These are phyloP conservation scores for Graphilbum fragrans DNA, from an alignment of 2,329 filamentous ascomycete genomes.

Conservation along the genomic window DNA sequence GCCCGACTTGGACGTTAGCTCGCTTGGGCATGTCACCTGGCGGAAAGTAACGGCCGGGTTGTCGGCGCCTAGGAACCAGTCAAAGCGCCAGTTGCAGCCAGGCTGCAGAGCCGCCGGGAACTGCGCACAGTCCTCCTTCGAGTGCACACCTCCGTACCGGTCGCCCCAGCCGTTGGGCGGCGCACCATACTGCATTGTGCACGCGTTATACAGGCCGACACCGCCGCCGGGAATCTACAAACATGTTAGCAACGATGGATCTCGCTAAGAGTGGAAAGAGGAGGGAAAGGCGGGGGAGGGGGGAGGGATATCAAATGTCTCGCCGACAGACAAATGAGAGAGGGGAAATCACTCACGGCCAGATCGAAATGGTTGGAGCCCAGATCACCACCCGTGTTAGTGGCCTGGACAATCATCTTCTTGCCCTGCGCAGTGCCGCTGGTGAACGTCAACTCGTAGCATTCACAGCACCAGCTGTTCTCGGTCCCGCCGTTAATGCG, in stretches of 20 bases:
- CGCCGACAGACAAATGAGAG: background rate
- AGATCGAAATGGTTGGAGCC: constrained; percentile 43
- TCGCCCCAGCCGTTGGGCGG: constrained; percentile 39
- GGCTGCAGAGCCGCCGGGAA: constrained; percentile 41
- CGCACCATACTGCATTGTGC: constrained; percentile 29
- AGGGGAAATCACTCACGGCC: constrained; percentile 18
- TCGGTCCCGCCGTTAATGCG: constrained; percentile 30
- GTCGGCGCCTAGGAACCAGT: constrained; percentile 49
- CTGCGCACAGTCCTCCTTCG: constrained; percentile 34
- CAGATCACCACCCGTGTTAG: constrained; percentile 44
- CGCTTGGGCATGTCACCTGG: constrained; percentile 42
- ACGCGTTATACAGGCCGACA: constrained; percentile 39
- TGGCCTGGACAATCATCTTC: constrained; percentile 48
- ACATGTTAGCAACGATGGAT: background rate
- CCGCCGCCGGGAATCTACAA: constrained; percentile 36
- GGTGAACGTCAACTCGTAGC: constrained; percentile 50
- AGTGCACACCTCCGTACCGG: constrained; percentile 44
- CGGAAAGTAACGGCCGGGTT: constrained; percentile 43
- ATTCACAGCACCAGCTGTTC: constrained; percentile 36
- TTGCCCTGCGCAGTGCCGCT: constrained; percentile 39
- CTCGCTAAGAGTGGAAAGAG: background rate
- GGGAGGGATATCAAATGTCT: too few relatives aligned
- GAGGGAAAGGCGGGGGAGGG: background rate
- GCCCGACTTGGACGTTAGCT: constrained; percentile 27
- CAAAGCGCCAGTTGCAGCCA: constrained; percentile 52